Base-by-base conservation (phyloP, 208 protist species). In the Angomonas ambiguus region DNA sequence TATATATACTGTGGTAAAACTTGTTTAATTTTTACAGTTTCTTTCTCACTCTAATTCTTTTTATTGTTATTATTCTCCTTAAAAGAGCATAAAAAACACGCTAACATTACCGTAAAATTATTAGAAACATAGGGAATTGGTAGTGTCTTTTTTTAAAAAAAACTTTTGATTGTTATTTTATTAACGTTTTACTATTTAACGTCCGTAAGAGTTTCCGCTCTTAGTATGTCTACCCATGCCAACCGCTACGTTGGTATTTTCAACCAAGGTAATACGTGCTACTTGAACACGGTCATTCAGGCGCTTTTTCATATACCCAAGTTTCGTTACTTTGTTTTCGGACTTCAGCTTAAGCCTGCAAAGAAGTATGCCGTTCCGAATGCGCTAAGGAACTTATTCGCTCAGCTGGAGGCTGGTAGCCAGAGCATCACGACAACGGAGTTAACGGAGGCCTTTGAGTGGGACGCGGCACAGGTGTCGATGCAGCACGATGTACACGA, bases 401-500 rank as follows among this genome's bases (percentile, higher is more conserved):
- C 79, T 11, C 74, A 82, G 58, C 67, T 96, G 32, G 71, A 94
- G 68, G 65, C 69, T n/a, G 59, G 64, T 41, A 66, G 42, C 22
- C 55, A 72, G 45, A 66, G 64, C 66, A 83, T 93, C 10, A 80
- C 74, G 0, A 97, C 94, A 8, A 84, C 69, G 11, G 79, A 94
- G 25, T 74, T 97, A 2, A 98, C 91, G 1, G 75, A 71, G 5
- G 91, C 90, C 0, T 97, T 98, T 78, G 91, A 91, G 8, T 98
- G 93, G 91, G 65, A 62, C 8, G 68, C 57, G 20, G 53, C 77
- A 30, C 85, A 92, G 20, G 76, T 75, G 28, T 73, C 77, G 30
- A 65, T 86, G 30, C 94, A 97, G 77, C 94, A 98, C 68, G 93
- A 97, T 58, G 88, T 92, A 48, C 90, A 95, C 61, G 91, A 97